Evolutionary conservation across 768 basidiomycete species (phyloP), one percentile per base, ranked within the genome.

Genomic region (Podaxis sp.): DNA sequence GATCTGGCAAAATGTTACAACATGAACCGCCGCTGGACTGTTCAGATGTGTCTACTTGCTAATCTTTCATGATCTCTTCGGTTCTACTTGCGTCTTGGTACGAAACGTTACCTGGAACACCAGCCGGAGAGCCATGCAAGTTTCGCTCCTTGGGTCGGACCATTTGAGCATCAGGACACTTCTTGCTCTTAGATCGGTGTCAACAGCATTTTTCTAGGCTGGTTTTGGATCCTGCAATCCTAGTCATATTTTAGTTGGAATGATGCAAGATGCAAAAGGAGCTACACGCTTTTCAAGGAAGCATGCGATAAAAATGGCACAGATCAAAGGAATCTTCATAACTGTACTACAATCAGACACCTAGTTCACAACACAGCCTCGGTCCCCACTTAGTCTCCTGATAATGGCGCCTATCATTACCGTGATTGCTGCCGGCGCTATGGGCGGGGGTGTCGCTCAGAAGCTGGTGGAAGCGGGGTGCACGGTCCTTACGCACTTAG

Each of bases 391-490:
- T 19, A 19, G 49, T 4, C 49, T 26, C 26, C 19, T 56, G n/a
- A 19, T 19, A 33, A 51, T 61, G 59, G 39, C 48, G 36, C 51
- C 63, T 56, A 73, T 68, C 36, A 72, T 87, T 59, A 82, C 80
- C 33, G 73, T 87, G 22, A 73, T 88, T 63, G 80, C 84, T 38
- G 79, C 84, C 8, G 86, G 86, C 17, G 80, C 78, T 2, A 88
- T 87, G 88, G 86, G 85, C 28, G 74, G 84, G 4, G 86, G 77
- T 19, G 80, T 88, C 33, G 86, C 78, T 17, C 76, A 71, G 36
- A 79, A 76, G 28, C 75, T 87, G 39, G 76, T 76, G 1, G 67
- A 73, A 22, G 74, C 77, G n/a, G 82, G 85, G 28, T 80, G 79
- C 67, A 80, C 76, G 4, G 84, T 86, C 24, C 79, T 86, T 63